These are phyloP conservation scores for Cercospora sp. DNA, from an alignment of 2,329 filamentous ascomycete genomes.

Conservation along the genomic window DNA sequence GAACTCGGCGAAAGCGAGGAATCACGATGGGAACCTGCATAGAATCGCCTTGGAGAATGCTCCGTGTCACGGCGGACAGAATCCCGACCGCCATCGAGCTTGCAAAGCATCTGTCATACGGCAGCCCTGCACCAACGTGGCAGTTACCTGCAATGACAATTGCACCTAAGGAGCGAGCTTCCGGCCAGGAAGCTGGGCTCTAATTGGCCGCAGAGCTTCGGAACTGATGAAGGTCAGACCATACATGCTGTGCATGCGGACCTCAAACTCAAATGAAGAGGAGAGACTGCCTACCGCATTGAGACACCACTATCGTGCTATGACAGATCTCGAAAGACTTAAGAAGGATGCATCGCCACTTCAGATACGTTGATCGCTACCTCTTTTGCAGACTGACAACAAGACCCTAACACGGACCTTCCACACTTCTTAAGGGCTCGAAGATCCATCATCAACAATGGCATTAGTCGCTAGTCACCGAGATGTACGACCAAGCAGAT, in stretches of 20 bases:
- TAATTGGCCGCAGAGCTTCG: constrained; percentile 3
- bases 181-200: neutral
- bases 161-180: neutral
- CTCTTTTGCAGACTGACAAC: neutral
- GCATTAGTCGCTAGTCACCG: neutral
- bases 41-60: neutral
- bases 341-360: neutral
- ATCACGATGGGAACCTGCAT: neutral
- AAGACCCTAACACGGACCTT: neutral
- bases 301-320: neutral
- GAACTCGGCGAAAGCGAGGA: neutral
- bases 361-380: neutral
- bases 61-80: neutral
- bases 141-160: neutral
- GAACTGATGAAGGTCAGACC: neutral
- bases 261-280: neutral
- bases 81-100: neutral
- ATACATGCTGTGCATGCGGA: constrained; percentile 4
- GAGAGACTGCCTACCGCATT: neutral
- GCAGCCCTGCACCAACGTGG: constrained; percentile 3
- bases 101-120: constrained; percentile 6
- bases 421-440: neutral
- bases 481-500: neutral
- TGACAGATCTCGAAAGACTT: neutral
- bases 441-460: neutral